Evolutionary conservation across 805 yeast species (phyloP), one percentile per base, ranked within the genome.

Genomic region (Komagataella pastoris): DNA sequence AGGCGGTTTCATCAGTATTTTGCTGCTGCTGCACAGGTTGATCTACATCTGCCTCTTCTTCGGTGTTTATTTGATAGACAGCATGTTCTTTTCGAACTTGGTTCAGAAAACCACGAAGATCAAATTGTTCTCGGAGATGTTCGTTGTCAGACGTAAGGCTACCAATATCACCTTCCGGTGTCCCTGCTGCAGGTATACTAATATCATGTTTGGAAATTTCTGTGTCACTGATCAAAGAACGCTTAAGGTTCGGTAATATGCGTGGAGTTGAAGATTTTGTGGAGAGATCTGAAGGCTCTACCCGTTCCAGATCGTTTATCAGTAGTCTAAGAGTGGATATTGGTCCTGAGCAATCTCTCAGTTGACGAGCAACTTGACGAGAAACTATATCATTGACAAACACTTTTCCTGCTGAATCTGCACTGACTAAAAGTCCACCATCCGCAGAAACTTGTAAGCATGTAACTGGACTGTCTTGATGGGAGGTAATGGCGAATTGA

Each of bases 371-470:
- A 17, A 81, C 79, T 64, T 85, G 93, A 59, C 77, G 81, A 0
- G 91, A 80, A 14, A 73, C 76, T 5, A 82, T 71, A 64, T 91
- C 97, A 58, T 83, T 75, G 1, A 82, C 72, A 46, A 76, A 75
- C 2, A 87, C 78, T 24, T 76, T 72, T 1, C 97, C 97, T n/a
- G 58, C 60, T 0, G 74, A 64, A 61, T 87, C 95, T 43, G 97
- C 97, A 5, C 88, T 77, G 2, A 85, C 68, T 5, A 90, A 59
- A 44, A 70, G 64, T 17, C 90, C 79, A 3, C 91, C 96, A 61
- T 90, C 97, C 60, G 85, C 68, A 5, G 89, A 80, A 2, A 86
- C 65, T 1, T 69, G 71, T 50, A 89, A 56, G 45, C 77, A 67
- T 0, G 87, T 77, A 2, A 85, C 77, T 2, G 60, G 54, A 5